These are phyloP conservation scores for Pistacia atlantica DNA, from an alignment of 345 rosid species.

Conservation along the genomic window DNA sequence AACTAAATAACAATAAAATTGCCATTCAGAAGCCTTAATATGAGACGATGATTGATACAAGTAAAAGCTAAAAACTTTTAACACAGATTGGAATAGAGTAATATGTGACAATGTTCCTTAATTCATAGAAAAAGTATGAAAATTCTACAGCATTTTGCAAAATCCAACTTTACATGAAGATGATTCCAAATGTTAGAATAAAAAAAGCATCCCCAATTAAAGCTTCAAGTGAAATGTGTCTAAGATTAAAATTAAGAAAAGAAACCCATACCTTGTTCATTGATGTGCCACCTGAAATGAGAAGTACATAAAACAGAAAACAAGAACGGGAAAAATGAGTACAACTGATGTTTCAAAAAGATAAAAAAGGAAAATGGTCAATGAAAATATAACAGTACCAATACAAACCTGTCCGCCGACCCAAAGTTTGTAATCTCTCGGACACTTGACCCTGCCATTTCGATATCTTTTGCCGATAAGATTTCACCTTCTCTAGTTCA, in stretches of 20 bases:
- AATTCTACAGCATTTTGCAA: not conserved
- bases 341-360: not conserved
- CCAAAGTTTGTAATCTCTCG: constrained; percentile 72
- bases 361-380: constrained; percentile 13
- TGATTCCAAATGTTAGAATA: not conserved
- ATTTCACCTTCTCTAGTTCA: constrained; percentile 80
- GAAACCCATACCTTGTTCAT: constrained; percentile 55
- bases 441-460: constrained; percentile 91
- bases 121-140: too few relatives aligned
- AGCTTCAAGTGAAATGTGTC: not conserved
- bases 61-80: not conserved
- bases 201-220: not conserved
- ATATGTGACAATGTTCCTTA: not conserved
- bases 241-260: constrained; percentile 3
- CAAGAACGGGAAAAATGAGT: not conserved
- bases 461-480: constrained; percentile 79
- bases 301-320: constrained; percentile 1
- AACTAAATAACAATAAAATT: too few relatives aligned
- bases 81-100: not conserved
- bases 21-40: too few relatives aligned
- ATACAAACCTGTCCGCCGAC: constrained; percentile 59
- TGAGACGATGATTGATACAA: not conserved
- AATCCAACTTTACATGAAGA: not conserved
- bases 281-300: constrained; percentile 56
- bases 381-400: not conserved